Evolutionary conservation across 352 stramenopile species (phyloP), one percentile per base, ranked within the genome.

Genomic region (Globisporangium spiculum): DNA sequence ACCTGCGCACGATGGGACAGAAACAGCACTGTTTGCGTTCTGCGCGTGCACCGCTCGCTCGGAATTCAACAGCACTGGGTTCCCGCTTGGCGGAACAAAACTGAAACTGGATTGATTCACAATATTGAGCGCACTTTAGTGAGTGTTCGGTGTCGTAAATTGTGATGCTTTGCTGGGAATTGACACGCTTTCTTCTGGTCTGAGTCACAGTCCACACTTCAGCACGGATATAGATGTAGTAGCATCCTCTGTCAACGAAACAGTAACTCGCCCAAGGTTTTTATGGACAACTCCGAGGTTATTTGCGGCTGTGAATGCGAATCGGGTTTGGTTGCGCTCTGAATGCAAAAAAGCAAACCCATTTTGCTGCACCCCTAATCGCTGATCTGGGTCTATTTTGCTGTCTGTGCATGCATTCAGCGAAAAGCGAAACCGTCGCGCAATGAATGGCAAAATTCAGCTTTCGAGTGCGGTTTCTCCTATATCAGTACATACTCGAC

Each of bases 1-100:
- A 14, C n/a, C 27, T 60, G 54, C 18, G 27, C 54, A 18, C 54
- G 16, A 24, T 32, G 54, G 54, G 54, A 60, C 54, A 60, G 54
- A 60, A 60, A 60, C 54, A 60, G 54, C 34, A 41, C 54, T 60
- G 54, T 30, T 27, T 52, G 24, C 53, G 20, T 16, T 20, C 16
- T n/a, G 41, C 41, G 53, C 53, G 36, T 60, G 24, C 54, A 60
- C 12, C 12, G 1, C 24, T 58, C 53, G 24, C 52, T 69, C 38
- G 38, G 12, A 20, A 46, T 46, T 46, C 38, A 46, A 46, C 12
- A 41, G 9, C 34, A 18, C 12, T 44, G 36, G 36, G 36, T 18
- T 16, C 12, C 10, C 36, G 36, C 36, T 44, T 20, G 38, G 38
- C 12, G 38, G 38, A 46, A 46, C 38, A 46, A 46, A 46, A 16